Base-by-base conservation (phyloP, 371 early-diverging fungal genomes). In the Apophysomyces variabilis region DNA sequence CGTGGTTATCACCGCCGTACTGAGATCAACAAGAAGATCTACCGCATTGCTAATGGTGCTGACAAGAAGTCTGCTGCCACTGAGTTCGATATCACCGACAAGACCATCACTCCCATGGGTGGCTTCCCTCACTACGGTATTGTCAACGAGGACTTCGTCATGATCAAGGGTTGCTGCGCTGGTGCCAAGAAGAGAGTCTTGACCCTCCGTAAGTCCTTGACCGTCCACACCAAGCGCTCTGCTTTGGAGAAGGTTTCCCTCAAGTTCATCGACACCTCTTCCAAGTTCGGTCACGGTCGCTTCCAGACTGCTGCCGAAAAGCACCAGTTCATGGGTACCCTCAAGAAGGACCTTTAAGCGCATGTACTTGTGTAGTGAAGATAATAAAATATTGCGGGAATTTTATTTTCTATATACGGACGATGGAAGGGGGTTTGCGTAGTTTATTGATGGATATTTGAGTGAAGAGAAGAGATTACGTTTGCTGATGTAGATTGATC, bases 1-100 rank as follows among this genome's bases (percentile, higher is more conserved):
- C 89, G 94, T 83, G 99, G 99, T 87, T 99, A 96, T 95, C 99
- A 99, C 85, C 98, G 99, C 89, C 96, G 99, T 90, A 99, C 99
- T 68, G 99, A 99, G 88, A 84, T 93, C 72, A 99, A 99, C 95
- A 98, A 99, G 95, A 98, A 97, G 95, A 95, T 99, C 87, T 99
- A 99, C 95, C 95, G 97, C 78, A 92, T 99, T 58, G 99, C 96
- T 63, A 91, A 92, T 75, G 96, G 95, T 73, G 85, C 87, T 70
- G 97, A 97, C 85, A 77, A 86, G 75, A 85, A 81, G 74, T 90
- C 87, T 80, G 94, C 94, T 79, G 79, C 95, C 77, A 99, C 99
- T 79, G 99, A 98, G 77, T 99, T 91, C 89, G 99, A 99, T 85
- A 82, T 98, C 62, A 99, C 99, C 68, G 89, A 87, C 68, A 99